Percentiles rank a stretch among this genome's conserved stretches.
These are phyloP conservation scores for Ailanthus altissimus DNA, from an alignment of 345 rosid species.

Conservation along the genomic window DNA sequence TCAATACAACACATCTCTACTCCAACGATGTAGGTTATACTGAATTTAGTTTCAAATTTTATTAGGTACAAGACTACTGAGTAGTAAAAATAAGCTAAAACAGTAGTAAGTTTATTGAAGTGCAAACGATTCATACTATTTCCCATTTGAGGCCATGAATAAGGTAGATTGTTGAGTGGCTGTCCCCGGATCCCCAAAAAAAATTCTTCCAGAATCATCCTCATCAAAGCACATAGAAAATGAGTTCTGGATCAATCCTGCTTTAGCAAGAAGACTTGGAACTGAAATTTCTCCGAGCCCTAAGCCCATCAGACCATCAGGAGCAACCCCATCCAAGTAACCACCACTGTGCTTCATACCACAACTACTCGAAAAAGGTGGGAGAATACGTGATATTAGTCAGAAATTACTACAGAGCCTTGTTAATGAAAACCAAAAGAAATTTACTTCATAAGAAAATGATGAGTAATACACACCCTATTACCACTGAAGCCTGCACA, in stretches of 20 bases:
- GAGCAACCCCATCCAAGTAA: slow-evolving; percentile 75
- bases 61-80: neutral
- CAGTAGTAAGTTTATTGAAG: neutral
- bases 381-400: slow-evolving; percentile 4
- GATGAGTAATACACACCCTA: slow-evolving; percentile 54
- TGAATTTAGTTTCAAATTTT: slow-evolving; percentile 29
- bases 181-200: slow-evolving; percentile 84
- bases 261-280: slow-evolving; percentile 77
- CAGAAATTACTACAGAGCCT: neutral
- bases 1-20: slow-evolving; percentile 74
- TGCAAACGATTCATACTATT: slow-evolving; percentile 52
- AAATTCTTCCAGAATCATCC: slow-evolving; percentile 77
- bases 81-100: neutral
- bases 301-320: slow-evolving; percentile 92
- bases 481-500: slow-evolving; percentile 63
- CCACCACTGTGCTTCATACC: slow-evolving; percentile 89
- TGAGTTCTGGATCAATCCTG: slow-evolving; percentile 71
- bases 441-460: neutral
- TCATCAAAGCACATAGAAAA: slow-evolving; percentile 85
- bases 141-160: slow-evolving; percentile 55
- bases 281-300: slow-evolving; percentile 79
- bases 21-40: slow-evolving; percentile 64
- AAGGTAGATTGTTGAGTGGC: slow-evolving; percentile 64
- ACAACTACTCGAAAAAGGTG: slow-evolving; percentile 50
- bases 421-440: neutral